phyloP scores from a whole-genome alignment of 164 flowering plant genomes.

The Stephania cephalantha region DNA sequence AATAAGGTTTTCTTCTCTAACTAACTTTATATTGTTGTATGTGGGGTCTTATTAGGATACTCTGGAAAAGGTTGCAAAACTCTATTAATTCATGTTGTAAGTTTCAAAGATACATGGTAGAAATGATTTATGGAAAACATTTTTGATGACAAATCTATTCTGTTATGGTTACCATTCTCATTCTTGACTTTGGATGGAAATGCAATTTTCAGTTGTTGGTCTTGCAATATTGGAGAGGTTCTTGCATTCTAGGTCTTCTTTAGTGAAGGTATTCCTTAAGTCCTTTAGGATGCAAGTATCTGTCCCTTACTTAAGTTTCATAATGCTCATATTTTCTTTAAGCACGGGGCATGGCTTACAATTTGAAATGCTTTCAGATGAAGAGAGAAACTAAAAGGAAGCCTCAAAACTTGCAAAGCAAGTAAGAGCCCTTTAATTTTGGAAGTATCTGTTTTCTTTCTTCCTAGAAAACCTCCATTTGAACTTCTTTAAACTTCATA shows the following conservation, averaged over 20 bases:
- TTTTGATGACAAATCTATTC: neutral
- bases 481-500: neutral
- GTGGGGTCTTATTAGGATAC: neutral
- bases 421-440: slow-evolving; percentile 37
- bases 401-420: slow-evolving; percentile 87
- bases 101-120: neutral
- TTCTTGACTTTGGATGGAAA: slow-evolving; percentile 3
- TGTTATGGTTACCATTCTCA: neutral
- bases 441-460: slow-evolving; percentile 5
- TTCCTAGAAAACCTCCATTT: neutral
- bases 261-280: slow-evolving; percentile 44
- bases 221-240: slow-evolving; percentile 82
- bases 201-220: slow-evolving; percentile 67
- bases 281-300: slow-evolving; percentile 6
- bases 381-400: slow-evolving; percentile 41
- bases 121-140: neutral
- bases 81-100: neutral
- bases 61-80: neutral
- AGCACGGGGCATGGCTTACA: slow-evolving; percentile 21
- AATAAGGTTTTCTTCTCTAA: too few species aligned
- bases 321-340: too few species aligned
- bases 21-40: neutral
- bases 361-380: slow-evolving; percentile 41
- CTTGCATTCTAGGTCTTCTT: slow-evolving; percentile 47
- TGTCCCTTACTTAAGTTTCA: neutral